Percentiles rank a stretch among this genome's conserved stretches.
Conservation (phyloP, 805 yeast genomes). For the Henningerozyma blattae region DNA sequence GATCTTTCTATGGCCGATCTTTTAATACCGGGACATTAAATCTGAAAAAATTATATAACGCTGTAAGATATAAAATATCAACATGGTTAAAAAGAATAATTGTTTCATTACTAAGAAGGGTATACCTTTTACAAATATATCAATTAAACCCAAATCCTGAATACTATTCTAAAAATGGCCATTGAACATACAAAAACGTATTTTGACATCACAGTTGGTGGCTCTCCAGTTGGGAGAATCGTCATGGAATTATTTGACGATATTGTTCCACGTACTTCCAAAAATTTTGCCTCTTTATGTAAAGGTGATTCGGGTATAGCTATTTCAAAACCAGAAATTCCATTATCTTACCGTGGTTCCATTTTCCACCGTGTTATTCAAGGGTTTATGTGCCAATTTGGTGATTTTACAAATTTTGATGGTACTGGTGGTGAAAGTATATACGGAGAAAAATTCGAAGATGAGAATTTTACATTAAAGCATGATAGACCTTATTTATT, state of each 20-base stretch:
- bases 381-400: constrained; percentile 89
- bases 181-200: constrained; percentile 37
- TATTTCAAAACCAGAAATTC: constrained; percentile 28
- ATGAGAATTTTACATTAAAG: constrained; percentile 66
- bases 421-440: constrained; percentile 80
- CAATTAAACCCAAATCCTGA: too few species aligned
- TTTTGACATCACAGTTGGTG: constrained; percentile 72
- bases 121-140: too few species aligned
- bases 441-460: constrained; percentile 80
- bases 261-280: constrained; percentile 79
- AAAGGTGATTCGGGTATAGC: constrained; percentile 65
- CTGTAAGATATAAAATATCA: too few species aligned
- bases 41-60: too few species aligned
- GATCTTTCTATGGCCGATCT: too few species aligned
- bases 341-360: constrained; percentile 70
- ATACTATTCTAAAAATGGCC: too few species aligned
- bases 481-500: constrained; percentile 81
- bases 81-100: too few species aligned
- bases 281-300: constrained; percentile 78
- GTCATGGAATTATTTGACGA: constrained; percentile 64
- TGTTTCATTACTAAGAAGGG: too few species aligned
- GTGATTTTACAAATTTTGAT: constrained; percentile 67
- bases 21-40: too few species aligned
- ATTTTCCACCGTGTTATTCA: constrained; percentile 87
- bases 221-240: constrained; percentile 57